Conservation (phyloP, 371 early-diverging fungal genomes). For the Blakeslea trispora region DNA sequence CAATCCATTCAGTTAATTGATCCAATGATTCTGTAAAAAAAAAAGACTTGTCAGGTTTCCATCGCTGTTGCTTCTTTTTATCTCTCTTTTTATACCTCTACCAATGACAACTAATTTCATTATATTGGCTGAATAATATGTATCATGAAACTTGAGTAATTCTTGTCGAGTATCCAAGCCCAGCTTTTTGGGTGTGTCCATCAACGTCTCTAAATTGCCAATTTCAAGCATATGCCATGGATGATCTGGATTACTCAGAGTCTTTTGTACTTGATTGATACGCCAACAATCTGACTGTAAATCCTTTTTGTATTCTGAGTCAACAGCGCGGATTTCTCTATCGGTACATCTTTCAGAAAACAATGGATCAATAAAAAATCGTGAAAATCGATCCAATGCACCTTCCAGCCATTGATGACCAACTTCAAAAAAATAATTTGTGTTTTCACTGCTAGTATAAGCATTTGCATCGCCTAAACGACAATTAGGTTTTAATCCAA, state of each 20-base stretch:
- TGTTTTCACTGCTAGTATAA: constrained; percentile 83
- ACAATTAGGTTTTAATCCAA: background rate
- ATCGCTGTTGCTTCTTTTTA: background rate
- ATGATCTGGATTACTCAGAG: constrained; percentile 71
- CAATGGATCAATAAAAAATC: constrained; percentile 91
- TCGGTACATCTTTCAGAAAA: constrained; percentile 88
- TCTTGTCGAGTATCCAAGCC: constrained; percentile 83
- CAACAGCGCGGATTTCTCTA: constrained; percentile 91
- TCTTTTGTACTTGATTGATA: constrained; percentile 77
- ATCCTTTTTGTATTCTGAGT: constrained; percentile 95
- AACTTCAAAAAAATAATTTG: constrained; percentile 96
- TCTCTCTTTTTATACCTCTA: constrained; percentile 52
- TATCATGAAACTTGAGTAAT: constrained; percentile 82
- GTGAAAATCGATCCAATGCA: constrained; percentile 93
- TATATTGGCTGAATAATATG: constrained; percentile 92
- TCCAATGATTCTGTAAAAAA: constrained; percentile 74
- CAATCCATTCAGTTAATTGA: constrained; percentile 75
- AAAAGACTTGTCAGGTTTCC: constrained; percentile 1
- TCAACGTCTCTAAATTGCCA: constrained; percentile 81
- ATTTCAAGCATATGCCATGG: constrained; percentile 88
- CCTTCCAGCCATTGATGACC: constrained; percentile 83
- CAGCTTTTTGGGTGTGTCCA: constrained; percentile 64
- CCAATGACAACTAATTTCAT: constrained; percentile 96
- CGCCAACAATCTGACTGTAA: constrained; percentile 87
- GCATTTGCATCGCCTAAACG: constrained; percentile 82